Evolutionary conservation across 306 rosid species (phyloP).

Genomic region (Oemleria cerasiformis): DNA sequence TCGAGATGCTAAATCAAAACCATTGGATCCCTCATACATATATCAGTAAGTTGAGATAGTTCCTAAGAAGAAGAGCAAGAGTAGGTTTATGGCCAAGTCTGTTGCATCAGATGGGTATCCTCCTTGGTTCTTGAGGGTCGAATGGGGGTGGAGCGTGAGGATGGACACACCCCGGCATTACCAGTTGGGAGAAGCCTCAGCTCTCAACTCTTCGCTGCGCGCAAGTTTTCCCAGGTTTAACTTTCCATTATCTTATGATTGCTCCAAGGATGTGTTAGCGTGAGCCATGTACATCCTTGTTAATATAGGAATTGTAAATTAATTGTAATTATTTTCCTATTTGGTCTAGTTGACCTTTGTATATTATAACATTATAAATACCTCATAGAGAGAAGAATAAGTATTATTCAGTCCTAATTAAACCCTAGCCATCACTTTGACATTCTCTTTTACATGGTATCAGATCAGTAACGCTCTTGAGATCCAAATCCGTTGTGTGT

Average conservation of each 20-base stretch:
- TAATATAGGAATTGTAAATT: too few species aligned
- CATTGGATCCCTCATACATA: constrained; percentile 33
- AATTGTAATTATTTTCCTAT: too few species aligned
- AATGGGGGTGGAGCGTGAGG: constrained; percentile 27
- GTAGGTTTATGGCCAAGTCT: constrained; percentile 34
- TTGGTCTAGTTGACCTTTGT: too few species aligned
- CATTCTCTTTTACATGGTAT: too few species aligned
- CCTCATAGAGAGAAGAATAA: too few species aligned
- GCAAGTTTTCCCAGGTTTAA: constrained; percentile 24
- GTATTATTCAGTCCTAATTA: too few species aligned
- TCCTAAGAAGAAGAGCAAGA: not conserved
- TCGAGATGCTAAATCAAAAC: constrained; percentile 23
- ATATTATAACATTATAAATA: too few species aligned
- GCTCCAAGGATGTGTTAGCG: constrained; percentile 32
- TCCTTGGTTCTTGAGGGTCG: constrained; percentile 28
- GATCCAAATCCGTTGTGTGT: too few species aligned
- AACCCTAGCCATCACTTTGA: too few species aligned
- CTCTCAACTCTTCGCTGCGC: constrained; percentile 23
- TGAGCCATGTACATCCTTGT: too few species aligned
- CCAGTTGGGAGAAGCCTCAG: constrained; percentile 31
- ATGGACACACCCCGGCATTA: not conserved
- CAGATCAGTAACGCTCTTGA: too few species aligned
- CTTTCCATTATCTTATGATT: constrained; percentile 1
- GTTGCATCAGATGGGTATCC: constrained; percentile 27
- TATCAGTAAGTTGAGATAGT: constrained; percentile 30